Conservation (phyloP, 169 alveolate species). For the Neospora caninum region DNA sequence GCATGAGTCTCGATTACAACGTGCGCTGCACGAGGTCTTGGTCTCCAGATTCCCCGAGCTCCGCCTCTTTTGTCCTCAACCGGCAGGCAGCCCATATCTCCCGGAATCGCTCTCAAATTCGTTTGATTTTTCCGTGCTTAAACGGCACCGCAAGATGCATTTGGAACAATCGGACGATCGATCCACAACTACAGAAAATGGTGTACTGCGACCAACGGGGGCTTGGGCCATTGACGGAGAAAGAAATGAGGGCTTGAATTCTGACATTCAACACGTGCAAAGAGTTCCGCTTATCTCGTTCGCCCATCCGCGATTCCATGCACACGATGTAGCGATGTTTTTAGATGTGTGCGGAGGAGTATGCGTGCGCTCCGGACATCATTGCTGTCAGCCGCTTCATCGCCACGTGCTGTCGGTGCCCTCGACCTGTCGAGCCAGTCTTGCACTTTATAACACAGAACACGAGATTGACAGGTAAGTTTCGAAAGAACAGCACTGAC, state of each 20-base stretch:
- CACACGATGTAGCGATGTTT: conserved; percentile 12
- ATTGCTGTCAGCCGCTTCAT: conserved; percentile 66
- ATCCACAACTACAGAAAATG: not conserved
- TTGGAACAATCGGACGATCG: not conserved
- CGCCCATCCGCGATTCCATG: not conserved
- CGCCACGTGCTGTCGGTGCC: conserved; percentile 25
- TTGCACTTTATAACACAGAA: conserved; percentile 47
- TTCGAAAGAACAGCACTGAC: not conserved
- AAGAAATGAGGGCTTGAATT: not conserved
- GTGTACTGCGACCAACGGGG: too few species aligned
- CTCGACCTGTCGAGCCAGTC: conserved; percentile 50
- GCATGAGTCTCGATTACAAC: not conserved
- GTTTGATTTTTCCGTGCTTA: not conserved
- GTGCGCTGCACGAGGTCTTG: not conserved
- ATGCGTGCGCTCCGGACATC: conserved; percentile 53
- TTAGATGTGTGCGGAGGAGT: conserved; percentile 31
- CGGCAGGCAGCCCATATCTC: not conserved
- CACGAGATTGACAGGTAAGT: conserved; percentile 49
- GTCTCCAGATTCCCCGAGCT: not conserved
- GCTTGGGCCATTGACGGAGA: too few species aligned
- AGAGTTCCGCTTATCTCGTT: not conserved
- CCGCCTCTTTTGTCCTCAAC: not conserved
- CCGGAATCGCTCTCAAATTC: not conserved
- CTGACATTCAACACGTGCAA: not conserved
- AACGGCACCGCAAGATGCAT: not conserved